Percentiles rank a stretch among this genome's conserved stretches.
Evolutionary conservation across 306 rosid species (phyloP).

Genomic region (Lathyrus tuberosus): DNA sequence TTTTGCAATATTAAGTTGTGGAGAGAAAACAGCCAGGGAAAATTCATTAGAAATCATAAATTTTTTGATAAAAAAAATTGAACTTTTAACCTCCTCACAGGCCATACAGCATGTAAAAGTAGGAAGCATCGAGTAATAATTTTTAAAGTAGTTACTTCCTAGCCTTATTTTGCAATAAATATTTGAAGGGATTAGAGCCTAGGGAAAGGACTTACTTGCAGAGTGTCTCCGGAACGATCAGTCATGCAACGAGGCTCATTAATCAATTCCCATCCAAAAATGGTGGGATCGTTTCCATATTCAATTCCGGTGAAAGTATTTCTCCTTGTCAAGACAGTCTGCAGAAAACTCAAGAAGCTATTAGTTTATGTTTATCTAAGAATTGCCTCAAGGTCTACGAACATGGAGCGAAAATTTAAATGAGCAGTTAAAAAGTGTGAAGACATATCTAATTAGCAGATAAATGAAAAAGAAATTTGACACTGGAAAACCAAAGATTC

Average conservation of each 20-base stretch:
- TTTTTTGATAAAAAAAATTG: constrained; percentile 2
- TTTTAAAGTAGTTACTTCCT: too few species aligned
- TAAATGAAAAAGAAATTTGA: constrained; percentile 6
- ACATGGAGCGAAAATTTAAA: constrained; percentile 20
- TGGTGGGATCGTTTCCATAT: constrained; percentile 90
- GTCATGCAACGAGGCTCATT: constrained; percentile 97
- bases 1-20: background rate
- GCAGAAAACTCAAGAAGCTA: constrained; percentile 39
- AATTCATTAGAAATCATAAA: constrained; percentile 14
- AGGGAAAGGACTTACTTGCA: constrained; percentile 69
- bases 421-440: background rate
- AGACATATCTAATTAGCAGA: constrained; percentile 12
- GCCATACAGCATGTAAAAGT: constrained; percentile 7
- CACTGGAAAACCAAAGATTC: constrained; percentile 16
- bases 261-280: constrained; percentile 96
- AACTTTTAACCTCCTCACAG: constrained; percentile 16
- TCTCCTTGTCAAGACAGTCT: constrained; percentile 87
- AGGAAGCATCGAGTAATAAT: constrained; percentile 1
- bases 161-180: constrained; percentile 5
- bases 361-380: constrained; percentile 31
- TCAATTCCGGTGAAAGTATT: constrained; percentile 78
- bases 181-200: constrained; percentile 21
- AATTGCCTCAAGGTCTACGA: constrained; percentile 16
- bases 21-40: constrained; percentile 26
- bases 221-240: constrained; percentile 95